Conservation (phyloP, 2,329 filamentous ascomycete species). For the Colletotrichum graminicola region DNA sequence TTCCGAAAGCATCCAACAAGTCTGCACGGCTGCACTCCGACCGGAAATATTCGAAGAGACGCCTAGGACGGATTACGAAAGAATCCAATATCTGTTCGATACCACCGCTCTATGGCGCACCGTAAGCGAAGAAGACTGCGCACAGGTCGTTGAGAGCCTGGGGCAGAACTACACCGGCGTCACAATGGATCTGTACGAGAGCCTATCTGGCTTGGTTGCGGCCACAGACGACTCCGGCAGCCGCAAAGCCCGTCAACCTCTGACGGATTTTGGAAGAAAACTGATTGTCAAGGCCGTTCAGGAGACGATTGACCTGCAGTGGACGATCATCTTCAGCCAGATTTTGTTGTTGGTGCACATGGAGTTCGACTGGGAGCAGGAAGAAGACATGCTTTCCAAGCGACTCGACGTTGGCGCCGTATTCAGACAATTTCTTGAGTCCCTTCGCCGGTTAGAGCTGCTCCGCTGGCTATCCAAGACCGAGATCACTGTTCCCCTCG, state of each 20-base stretch:
- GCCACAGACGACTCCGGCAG: conserved; percentile 58
- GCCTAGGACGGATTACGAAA: conserved; percentile 76
- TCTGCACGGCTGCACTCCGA: conserved; percentile 75
- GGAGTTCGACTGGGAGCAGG: conserved; percentile 82
- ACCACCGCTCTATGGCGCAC: conserved; percentile 82
- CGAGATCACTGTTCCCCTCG: conserved; percentile 64
- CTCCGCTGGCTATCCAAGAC: conserved; percentile 75
- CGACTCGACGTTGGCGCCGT: conserved; percentile 76
- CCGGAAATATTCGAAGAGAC: conserved; percentile 82
- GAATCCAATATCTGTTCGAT: conserved; percentile 83
- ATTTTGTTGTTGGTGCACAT: conserved; percentile 87
- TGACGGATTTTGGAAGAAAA: conserved; percentile 83
- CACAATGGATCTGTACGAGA: conserved; percentile 66
- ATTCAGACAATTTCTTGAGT: conserved; percentile 76
- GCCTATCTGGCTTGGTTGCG: conserved; percentile 62
- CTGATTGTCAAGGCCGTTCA: conserved; percentile 81
- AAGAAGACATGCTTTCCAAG: conserved; percentile 73
- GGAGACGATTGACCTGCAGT: conserved; percentile 80
- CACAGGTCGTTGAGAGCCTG: conserved; percentile 75
- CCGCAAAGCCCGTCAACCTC: conserved; percentile 61
- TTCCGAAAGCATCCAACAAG: conserved; percentile 75
- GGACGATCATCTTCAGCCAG: conserved; percentile 83
- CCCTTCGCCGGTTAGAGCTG: conserved; percentile 81
- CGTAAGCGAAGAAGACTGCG: conserved; percentile 85
- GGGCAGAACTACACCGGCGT: conserved; percentile 74